Percentiles rank a stretch among this genome's conserved stretches.
Conservation (phyloP, 2,329 filamentous ascomycete genomes). For the Pestalotiopsis fici region DNA sequence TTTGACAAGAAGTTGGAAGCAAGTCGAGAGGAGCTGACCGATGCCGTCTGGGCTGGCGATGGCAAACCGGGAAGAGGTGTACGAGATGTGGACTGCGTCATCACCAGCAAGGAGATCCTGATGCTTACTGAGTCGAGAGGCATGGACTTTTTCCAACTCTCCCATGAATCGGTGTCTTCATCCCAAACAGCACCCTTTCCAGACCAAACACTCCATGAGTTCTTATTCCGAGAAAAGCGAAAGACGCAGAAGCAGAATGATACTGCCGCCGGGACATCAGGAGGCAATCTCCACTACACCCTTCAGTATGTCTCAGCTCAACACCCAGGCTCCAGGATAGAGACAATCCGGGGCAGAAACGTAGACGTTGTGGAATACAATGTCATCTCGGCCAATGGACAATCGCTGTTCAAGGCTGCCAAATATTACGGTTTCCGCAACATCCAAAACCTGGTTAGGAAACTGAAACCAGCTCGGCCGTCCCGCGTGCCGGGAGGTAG, state of each 20-base stretch:
- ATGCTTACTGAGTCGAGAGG: conserved; percentile 82
- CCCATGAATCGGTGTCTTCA: conserved; percentile 54
- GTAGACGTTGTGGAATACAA: conserved; percentile 87
- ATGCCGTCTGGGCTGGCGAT: conserved; percentile 67
- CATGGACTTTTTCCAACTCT: conserved; percentile 73
- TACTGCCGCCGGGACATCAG: conserved; percentile 73
- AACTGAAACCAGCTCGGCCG: conserved; percentile 76
- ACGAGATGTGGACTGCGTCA: conserved; percentile 95
- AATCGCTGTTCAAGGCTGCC: conserved; percentile 74
- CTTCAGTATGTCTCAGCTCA: conserved; percentile 72
- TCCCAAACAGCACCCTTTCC: conserved; percentile 64
- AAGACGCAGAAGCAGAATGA: conserved; percentile 39
- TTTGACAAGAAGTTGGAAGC: conserved; percentile 99
- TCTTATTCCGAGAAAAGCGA: conserved; percentile 66
- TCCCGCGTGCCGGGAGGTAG: conserved; percentile 81
- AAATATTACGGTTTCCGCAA: conserved; percentile 98
- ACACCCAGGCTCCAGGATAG: conserved; percentile 72
- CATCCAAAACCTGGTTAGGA: conserved; percentile 96
- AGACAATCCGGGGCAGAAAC: conserved; percentile 77
- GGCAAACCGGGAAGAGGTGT: conserved; percentile 56
- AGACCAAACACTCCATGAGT: conserved; percentile 67
- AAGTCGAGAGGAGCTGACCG: conserved; percentile 87
- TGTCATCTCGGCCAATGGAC: conserved; percentile 57
- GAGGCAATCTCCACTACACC: conserved; percentile 86
- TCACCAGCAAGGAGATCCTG: conserved; percentile 91